These are phyloP conservation scores for Polyrhizophydium stewartii DNA, from an alignment of 371 early-diverging fungal genomes.

Conservation along the genomic window DNA sequence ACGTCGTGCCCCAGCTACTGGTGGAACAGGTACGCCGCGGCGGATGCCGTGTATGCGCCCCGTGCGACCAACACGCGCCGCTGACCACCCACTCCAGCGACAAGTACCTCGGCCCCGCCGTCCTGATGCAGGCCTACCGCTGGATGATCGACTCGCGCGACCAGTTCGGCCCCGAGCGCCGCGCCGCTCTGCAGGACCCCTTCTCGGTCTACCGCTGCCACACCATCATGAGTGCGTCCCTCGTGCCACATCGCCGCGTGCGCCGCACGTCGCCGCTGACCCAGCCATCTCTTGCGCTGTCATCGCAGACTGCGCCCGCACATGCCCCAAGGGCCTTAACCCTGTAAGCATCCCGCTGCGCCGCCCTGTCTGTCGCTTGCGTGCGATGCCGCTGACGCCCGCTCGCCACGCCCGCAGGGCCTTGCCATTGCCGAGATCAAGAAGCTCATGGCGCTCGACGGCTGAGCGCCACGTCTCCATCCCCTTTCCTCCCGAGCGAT, in stretches of 20 bases:
- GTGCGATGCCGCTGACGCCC: neutral
- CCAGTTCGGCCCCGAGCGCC: conserved; percentile 84
- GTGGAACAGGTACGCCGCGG: conserved; percentile 71
- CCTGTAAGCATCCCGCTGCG: conserved; percentile 40
- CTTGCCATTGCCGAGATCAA: conserved; percentile 94
- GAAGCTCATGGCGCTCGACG: conserved; percentile 81
- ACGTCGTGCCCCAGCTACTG: conserved; percentile 96
- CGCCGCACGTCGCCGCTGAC: too few species aligned
- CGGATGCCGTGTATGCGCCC: neutral
- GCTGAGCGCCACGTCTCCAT: conserved; percentile 5
- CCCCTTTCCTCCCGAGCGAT: neutral
- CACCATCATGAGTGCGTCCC: conserved; percentile 83
- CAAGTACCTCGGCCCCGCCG: conserved; percentile 93
- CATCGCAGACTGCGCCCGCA: conserved; percentile 75
- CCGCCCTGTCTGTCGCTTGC: neutral
- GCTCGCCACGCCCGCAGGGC: conserved; percentile 31
- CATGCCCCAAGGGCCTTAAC: conserved; percentile 97
- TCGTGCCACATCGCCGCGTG: neutral
- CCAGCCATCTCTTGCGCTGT: too few species aligned
- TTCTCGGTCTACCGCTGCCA: conserved; percentile 97
- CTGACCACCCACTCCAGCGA: conserved; percentile 13
- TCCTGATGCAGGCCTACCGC: conserved; percentile 95
- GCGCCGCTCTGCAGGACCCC: conserved; percentile 86
- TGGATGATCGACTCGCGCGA: conserved; percentile 98
- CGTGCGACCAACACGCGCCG: neutral